Evolutionary conservation across 257 asterid genomes (phyloP), one percentile per base, ranked within the genome.

Genomic region (Solanum etuberosum): DNA sequence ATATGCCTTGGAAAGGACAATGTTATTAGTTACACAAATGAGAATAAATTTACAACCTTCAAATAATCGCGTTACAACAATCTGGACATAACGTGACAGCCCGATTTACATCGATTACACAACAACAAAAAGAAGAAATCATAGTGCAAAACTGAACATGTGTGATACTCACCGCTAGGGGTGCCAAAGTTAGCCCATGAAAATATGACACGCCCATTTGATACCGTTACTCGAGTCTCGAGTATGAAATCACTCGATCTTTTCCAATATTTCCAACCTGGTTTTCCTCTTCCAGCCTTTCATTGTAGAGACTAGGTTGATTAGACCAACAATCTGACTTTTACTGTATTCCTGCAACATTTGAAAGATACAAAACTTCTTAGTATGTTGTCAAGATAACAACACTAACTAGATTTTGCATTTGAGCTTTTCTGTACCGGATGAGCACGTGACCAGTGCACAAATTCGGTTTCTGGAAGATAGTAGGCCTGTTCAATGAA

Each of bases 391-490:
- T 48, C 27, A 51, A 5, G 51, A 46, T 81, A 81, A 80, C 32
- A 77, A 42, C 20, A 46, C 42, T 48, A 48, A 31, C 42, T 29
- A 46, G 21, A 81, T 18, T 29, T 81, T 48, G 20, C 85, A 34
- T 23, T 46, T 46, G 23, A 13, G 71, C 42, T 10, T 57, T 73
- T 78, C 78, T 89, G 20, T 96, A 97, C 99, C 89, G 98, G 99
- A 91, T 97, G 99, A 88, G 94, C 94, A 8, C 98, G 98, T 5
- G 99, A 94, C 98, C 98, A 96, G 88, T 96, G 99, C 38, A 95
- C 96, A 87, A 92, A 97, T 88, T 97, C 99, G 14, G 99, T 97
- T 92, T 97, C 99, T 84, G 99, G 99, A 90, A 97, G 99, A 90
- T 96, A 97, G 93, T 93, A 97, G 40, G 99, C 99, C 99, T 96